Conservation (phyloP, 805 yeast genomes). For the Yamadazyma ubonensis region DNA sequence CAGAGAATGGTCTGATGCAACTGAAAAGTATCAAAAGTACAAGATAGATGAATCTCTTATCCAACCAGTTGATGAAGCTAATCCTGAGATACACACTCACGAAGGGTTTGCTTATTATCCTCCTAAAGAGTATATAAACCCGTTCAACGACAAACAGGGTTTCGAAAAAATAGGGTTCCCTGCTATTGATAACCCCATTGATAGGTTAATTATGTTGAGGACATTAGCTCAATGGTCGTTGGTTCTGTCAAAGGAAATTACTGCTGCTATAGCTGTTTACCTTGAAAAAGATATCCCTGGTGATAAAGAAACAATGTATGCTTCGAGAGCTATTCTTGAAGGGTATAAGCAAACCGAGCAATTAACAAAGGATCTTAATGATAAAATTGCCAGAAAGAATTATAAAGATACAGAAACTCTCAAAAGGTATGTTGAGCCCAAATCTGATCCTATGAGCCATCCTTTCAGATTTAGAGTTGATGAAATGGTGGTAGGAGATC, state of each 20-base stretch:
- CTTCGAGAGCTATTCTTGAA: slow-evolving; percentile 31
- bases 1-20: slow-evolving; percentile 34
- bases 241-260: slow-evolving; percentile 30
- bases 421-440: slow-evolving; percentile 36
- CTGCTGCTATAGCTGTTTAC: slow-evolving; percentile 22
- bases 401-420: slow-evolving; percentile 18
- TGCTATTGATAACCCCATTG: slow-evolving; percentile 30
- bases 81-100: slow-evolving; percentile 11
- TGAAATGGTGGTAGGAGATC: slow-evolving; percentile 39
- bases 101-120: slow-evolving; percentile 11
- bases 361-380: slow-evolving; percentile 31
- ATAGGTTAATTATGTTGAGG: slow-evolving; percentile 38
- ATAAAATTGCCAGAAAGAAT: slow-evolving; percentile 29
- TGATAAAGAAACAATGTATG: slow-evolving; percentile 38
- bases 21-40: slow-evolving; percentile 12
- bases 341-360: slow-evolving; percentile 35
- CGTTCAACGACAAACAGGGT: slow-evolving; percentile 21
- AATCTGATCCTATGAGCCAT: slow-evolving; percentile 36
- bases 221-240: slow-evolving; percentile 38
- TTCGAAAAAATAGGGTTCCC: slow-evolving; percentile 34
- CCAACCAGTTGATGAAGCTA: slow-evolving; percentile 9
- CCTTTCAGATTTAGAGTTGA: slow-evolving; percentile 32
- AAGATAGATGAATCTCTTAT: slow-evolving; percentile 4
- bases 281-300: slow-evolving; percentile 34
- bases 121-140: slow-evolving; percentile 15